Percentiles rank a stretch among this genome's conserved stretches.
These are phyloP conservation scores for Karstenula rhodostoma DNA, from an alignment of 2,329 filamentous ascomycete genomes.

Conservation along the genomic window DNA sequence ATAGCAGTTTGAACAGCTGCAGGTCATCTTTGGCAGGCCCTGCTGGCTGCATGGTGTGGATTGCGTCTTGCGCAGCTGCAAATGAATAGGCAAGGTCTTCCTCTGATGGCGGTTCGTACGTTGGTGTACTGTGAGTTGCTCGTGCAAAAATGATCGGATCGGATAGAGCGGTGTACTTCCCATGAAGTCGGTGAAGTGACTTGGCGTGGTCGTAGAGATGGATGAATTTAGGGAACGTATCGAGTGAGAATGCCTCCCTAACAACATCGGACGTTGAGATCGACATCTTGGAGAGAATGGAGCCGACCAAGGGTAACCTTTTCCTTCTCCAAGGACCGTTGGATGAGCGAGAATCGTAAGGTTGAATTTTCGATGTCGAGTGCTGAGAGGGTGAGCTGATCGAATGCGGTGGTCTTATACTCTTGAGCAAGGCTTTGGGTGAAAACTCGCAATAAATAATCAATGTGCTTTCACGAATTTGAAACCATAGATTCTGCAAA, in stretches of 20 bases:
- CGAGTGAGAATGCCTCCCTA: neutral
- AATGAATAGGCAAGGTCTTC: conserved; percentile 24
- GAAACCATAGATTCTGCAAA: neutral
- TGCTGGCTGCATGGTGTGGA: conserved; percentile 19
- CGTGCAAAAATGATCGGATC: conserved; percentile 22
- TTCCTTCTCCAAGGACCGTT: neutral
- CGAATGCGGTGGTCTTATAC: neutral
- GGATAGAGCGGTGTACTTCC: conserved; percentile 21
- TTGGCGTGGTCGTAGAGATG: conserved; percentile 21
- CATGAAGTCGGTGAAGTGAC: conserved; percentile 15
- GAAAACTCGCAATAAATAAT: neutral
- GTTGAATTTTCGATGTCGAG: neutral
- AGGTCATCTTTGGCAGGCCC: conserved; percentile 25
- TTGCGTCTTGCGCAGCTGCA: conserved; percentile 29
- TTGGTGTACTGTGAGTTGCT: neutral
- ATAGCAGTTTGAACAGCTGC: conserved; percentile 24
- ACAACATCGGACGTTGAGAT: conserved; percentile 4
- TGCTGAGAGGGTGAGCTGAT: neutral
- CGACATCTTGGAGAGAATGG: neutral
- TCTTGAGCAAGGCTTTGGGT: neutral
- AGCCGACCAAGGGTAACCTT: neutral
- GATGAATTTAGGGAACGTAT: conserved; percentile 20
- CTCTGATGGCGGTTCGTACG: conserved; percentile 6
- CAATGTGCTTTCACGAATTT: neutral
- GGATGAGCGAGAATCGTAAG: neutral